Base-by-base conservation (phyloP, 768 basidiomycete species). In the Lactarius vividus region DNA sequence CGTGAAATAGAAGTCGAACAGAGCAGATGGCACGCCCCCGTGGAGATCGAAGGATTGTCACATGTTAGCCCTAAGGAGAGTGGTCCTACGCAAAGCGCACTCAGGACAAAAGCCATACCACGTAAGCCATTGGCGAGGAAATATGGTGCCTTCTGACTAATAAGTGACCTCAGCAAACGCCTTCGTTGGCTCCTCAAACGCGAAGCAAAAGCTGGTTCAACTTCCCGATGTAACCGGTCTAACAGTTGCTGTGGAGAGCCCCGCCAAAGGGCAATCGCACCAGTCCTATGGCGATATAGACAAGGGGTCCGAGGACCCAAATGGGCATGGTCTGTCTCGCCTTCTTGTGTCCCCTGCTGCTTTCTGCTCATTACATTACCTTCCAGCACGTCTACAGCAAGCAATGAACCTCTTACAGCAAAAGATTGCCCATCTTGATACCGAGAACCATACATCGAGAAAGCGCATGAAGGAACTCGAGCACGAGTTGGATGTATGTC, bases 391-490 rank as follows among this genome's bases (percentile, higher is more conserved):
- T 42, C 79, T 92, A 1, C 71, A 88, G 8, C 80, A 82, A 5
- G 88, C 85, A 4, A 80, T 92, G 23, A 85, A 79, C 60, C 76
- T 79, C 8, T 84, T 91, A 13, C 92, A 90, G 69, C 76, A 80
- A 33, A 87, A 90, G 68, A 79, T 96, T 10, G 80, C 85, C 18
- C 82, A 88, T 44, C 82, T 96, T 3, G 91, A 95, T 71, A 83
- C 85, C 0, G 92, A 96, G 72, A 96, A 96, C 70, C 80, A 87
- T 4, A 83, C 92, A 10, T 94, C 93, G 5, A 82, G 92, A 1
- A 81, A 90, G 29, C 82, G 94, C 20, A 91, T 97, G n/a, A 79
- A 86, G 42, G 94, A 96, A 72, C 82, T 97, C 2, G 95, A 97
- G 75, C 79, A 83, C 62, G 95, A 96, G 73, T 81, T 97, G 7